Evolutionary conservation across 1,284 basidiomycete genomes (phyloP), one percentile per base, ranked within the genome.

Genomic region (Waitea zeae): DNA sequence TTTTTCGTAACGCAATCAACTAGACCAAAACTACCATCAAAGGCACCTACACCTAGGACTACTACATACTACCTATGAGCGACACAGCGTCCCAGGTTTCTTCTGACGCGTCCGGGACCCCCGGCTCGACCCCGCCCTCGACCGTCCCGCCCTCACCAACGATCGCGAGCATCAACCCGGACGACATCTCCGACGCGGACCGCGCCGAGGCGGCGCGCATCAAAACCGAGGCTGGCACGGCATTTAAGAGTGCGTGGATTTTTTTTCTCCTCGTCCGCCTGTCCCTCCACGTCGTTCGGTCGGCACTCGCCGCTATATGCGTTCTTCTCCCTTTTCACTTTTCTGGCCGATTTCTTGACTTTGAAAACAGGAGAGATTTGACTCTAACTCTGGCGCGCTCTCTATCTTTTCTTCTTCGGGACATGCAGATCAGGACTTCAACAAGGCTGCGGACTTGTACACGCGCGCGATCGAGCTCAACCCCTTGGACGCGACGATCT

Each of bases 191-290:
- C 1, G 76, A 81, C 31, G 64, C 73, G 41, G 79, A 83, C 42
- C 71, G 61, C 47, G 62, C 62, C 26, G 64, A 70, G 46, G 83
- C 87, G 3, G 54, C 66, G 5, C 64, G 63, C 45, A 51, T 92
- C 39, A 96, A 95, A 56, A 67, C 62, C 5, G 64, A 80, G 43
- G 90, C 89, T 9, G 95, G 95, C 59, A 76, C 78, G 47, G 81
- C 84, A 3, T 96, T 93, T 50, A 58, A 61, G 20, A 59, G 84
- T 84, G 54, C 50, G 67, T 39, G n/a, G n/a, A n/a, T n/a, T n/a
- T n/a, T n/a, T n/a, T n/a, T 13, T 15, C 20, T 14, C 26, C n/a
- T 29, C 28, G 12, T 22, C 12, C 18, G 30, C 31, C n/a, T n/a
- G n/a, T n/a, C n/a, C n/a, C n/a, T n/a, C n/a, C n/a, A n/a, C n/a